A percentile compares a stretch with the other conserved stretches of the same genome.
Conservation (phyloP, 2,329 filamentous ascomycete genomes). For the Pyrenophora seminiperda region DNA sequence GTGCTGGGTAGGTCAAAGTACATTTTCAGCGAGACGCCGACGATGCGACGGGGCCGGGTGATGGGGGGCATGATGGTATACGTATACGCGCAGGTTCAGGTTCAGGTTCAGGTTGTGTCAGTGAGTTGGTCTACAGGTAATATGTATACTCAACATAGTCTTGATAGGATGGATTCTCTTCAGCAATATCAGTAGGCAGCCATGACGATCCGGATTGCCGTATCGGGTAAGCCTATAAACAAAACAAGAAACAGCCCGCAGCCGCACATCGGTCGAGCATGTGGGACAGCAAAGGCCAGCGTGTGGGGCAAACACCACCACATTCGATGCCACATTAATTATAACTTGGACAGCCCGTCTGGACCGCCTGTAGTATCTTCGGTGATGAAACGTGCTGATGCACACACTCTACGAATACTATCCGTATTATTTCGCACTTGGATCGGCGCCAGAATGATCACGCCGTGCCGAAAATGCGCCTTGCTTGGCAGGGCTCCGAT, state of each 20-base stretch:
- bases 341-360: constrained; percentile 4
- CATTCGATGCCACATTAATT: constrained; percentile 7
- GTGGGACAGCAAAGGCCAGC: constrained; percentile 1
- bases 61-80: constrained; percentile 35
- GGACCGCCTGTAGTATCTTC: not conserved
- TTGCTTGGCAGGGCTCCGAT: constrained; percentile 27
- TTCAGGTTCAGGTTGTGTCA: not conserved
- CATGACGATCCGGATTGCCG: constrained; percentile 7
- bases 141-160: not conserved
- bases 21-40: constrained; percentile 79
- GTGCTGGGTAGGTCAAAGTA: constrained; percentile 75
- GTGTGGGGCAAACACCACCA: constrained; percentile 13
- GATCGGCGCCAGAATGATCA: constrained; percentile 2
- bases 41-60: constrained; percentile 62
- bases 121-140: not conserved
- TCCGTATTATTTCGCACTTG: not conserved
- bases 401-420: constrained; percentile 1
- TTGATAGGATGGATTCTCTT: not conserved
- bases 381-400: not conserved
- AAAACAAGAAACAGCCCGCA: not conserved
- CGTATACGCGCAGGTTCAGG: not conserved
- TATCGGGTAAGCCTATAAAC: constrained; percentile 4
- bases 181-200: not conserved
- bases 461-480: constrained; percentile 14
- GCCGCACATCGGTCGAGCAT: constrained; percentile 2